Conservation (phyloP, 768 basidiomycete genomes). For the Naganishia friedmannii region DNA sequence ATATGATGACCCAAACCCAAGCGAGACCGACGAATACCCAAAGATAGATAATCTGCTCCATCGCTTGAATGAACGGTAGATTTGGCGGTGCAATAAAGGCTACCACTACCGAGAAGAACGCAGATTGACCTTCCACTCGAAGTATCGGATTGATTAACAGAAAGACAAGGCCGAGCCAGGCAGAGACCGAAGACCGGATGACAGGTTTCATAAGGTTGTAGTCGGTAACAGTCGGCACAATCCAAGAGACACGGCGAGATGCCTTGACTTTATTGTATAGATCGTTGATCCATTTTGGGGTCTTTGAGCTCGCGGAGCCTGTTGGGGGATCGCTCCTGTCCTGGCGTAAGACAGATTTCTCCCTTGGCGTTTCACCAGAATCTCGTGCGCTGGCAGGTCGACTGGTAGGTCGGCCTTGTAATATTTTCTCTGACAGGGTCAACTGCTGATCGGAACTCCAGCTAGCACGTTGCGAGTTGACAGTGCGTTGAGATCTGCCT, state of each 20-base stretch:
- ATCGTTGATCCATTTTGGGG: neutral
- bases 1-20: slow-evolving; percentile 49
- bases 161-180: slow-evolving; percentile 46
- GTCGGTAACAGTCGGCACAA: slow-evolving; percentile 37
- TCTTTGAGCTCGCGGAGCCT: neutral
- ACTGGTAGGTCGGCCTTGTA: neutral
- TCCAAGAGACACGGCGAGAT: slow-evolving; percentile 32
- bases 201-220: slow-evolving; percentile 43
- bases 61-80: slow-evolving; percentile 43
- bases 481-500: neutral
- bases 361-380: neutral
- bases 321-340: neutral
- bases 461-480: neutral
- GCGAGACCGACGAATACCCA: slow-evolving; percentile 43
- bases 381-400: neutral
- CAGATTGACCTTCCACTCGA: slow-evolving; percentile 42
- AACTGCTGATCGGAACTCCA: neutral
- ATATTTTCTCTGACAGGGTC: neutral
- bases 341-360: neutral
- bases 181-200: slow-evolving; percentile 40
- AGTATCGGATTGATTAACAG: slow-evolving; percentile 40
- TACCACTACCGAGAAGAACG: slow-evolving; percentile 30
- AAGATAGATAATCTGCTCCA: slow-evolving; percentile 44
- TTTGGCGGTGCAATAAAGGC: slow-evolving; percentile 46
- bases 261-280: slow-evolving; percentile 12